Conservation (phyloP, 148 eudicot genomes). For the Cornus suecica region DNA sequence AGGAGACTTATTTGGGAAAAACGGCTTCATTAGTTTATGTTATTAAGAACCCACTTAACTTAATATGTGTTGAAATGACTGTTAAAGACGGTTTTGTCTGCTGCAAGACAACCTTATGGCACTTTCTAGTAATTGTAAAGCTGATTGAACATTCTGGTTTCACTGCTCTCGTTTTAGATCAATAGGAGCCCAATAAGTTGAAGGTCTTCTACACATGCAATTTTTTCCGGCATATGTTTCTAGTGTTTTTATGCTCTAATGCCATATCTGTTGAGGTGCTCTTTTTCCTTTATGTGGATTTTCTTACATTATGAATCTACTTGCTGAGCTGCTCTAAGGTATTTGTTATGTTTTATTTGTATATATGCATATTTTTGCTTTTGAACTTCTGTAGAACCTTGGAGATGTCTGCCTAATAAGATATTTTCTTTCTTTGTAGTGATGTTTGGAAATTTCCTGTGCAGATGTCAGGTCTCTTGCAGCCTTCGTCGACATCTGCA, state of each 20-base stretch:
- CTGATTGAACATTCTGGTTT: slow-evolving; percentile 4
- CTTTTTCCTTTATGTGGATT: slow-evolving; percentile 10
- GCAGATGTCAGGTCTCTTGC: slow-evolving; percentile 81
- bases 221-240: not conserved
- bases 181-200: not conserved
- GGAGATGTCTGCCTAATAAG: not conserved
- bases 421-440: slow-evolving; percentile 7
- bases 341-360: not conserved
- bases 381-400: not conserved
- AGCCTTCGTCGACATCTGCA: slow-evolving; percentile 67
- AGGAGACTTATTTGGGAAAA: not conserved
- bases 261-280: slow-evolving; percentile 6
- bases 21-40: not conserved
- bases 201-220: slow-evolving; percentile 15
- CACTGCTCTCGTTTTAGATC: slow-evolving; percentile 8
- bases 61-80: not conserved
- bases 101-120: not conserved
- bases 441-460: slow-evolving; percentile 13
- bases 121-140: not conserved
- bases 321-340: slow-evolving; percentile 4
- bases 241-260: not conserved
- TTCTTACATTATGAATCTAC: not conserved
- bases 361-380: no score
- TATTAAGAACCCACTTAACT: slow-evolving; percentile 3
- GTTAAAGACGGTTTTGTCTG: slow-evolving; percentile 12